Evolutionary conservation across 805 yeast genomes (phyloP).

Genomic region (Kluyveromyces lactis): DNA sequence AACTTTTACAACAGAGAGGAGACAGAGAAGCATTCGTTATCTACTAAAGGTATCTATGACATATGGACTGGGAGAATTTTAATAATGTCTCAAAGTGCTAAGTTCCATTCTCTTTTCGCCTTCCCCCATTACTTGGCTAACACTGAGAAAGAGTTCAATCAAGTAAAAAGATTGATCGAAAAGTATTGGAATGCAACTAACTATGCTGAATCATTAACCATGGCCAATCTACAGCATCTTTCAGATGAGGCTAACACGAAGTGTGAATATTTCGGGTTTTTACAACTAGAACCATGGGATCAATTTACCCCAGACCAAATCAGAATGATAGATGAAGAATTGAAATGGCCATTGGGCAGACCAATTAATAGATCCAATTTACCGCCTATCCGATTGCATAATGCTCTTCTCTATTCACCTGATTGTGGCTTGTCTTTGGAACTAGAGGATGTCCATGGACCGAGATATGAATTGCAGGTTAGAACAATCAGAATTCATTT

Average conservation of each 20-base stretch:
- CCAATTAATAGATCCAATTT: conserved; percentile 46
- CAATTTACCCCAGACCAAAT: conserved; percentile 43
- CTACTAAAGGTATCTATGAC: conserved; percentile 56
- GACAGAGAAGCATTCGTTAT: conserved; percentile 39
- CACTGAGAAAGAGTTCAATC: conserved; percentile 35
- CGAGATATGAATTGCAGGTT: conserved; percentile 41
- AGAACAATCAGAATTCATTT: conserved; percentile 33
- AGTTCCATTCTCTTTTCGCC: conserved; percentile 52
- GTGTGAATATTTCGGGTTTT: conserved; percentile 66
- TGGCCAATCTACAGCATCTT: conserved; percentile 29
- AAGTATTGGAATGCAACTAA: conserved; percentile 38
- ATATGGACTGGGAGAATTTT: conserved; percentile 57
- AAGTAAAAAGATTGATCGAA: conserved; percentile 36
- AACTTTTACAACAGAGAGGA: conserved; percentile 39
- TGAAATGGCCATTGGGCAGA: conserved; percentile 65
- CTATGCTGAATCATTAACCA: conserved; percentile 38
- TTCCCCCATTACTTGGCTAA: conserved; percentile 45
- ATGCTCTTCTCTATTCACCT: conserved; percentile 72
- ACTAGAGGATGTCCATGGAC: conserved; percentile 38
- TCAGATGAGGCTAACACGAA: conserved; percentile 30
- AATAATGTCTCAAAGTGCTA: conserved; percentile 52
- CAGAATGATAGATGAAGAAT: conserved; percentile 60
- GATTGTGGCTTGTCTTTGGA: conserved; percentile 67
- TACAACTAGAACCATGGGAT: conserved; percentile 60
- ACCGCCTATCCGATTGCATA: conserved; percentile 47